Evolutionary conservation across 768 basidiomycete genomes (phyloP), one percentile per base, ranked within the genome.

Genomic region (Exidia glandulosa): DNA sequence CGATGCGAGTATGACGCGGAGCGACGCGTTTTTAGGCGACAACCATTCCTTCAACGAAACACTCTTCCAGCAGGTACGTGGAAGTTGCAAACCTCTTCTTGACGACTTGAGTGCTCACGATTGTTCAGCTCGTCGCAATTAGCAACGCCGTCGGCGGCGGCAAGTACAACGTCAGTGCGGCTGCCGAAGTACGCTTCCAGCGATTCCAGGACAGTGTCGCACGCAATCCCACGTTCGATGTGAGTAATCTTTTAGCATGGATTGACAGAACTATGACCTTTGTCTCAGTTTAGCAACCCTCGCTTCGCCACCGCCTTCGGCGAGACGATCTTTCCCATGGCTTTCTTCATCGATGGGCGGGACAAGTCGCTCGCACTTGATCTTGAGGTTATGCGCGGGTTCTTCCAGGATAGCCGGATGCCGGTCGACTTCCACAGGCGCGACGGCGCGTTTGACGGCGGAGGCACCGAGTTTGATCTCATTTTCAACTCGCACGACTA

Each of bases 21-120:
- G 27, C 29, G 60, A 61, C 41, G 60, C 36, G n/a, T 58, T 58
- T 32, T 50, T 61, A 14, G 60, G 60, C 36, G 41, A 61, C 37
- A 57, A 57, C 31, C 56, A 57, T 13, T 29, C n/a, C 32, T 58
- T 61, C 57, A 61, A 61, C 45, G 57, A 36, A 30, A 57, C 37
- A 19, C 60, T 37, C 23, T 61, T 61, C 47, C 30, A 61, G 3
- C 41, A 50, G 12, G 60, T 61, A 32, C 30, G 33, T 54, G 7
- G 41, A 10, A 56, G 9, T 6, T 33, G 27, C 52, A 34, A 23
- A 32, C 6, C 29, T n/a, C n/a, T n/a, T n/a, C n/a, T n/a, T n/a
- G n/a, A 16, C 30, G 16, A 31, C 10, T 5, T 13, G 41, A 23
- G 27, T 27, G 12, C 16, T 41, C 29, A 19, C 33, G 0, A 29